Conservation (phyloP, 2,329 filamentous ascomycete genomes). For the Fusarium hainanense region DNA sequence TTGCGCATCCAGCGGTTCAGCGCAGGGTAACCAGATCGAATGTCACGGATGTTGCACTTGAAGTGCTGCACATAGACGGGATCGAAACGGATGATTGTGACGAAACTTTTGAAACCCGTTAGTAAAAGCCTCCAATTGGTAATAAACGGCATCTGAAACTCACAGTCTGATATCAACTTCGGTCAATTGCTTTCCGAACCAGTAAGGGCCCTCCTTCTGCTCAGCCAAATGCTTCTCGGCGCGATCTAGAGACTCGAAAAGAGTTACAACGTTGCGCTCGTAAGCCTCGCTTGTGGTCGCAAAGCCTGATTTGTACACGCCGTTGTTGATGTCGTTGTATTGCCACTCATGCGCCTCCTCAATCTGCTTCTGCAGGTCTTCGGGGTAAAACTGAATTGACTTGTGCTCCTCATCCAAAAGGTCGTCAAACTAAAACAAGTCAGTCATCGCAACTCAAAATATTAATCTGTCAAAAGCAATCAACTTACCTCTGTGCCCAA, state of each 20-base stretch:
- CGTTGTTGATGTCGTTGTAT: conserved; percentile 78
- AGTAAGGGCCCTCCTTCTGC: conserved; percentile 69
- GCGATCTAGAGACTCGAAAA: conserved; percentile 82
- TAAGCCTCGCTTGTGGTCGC: conserved; percentile 87
- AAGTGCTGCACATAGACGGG: conserved; percentile 88
- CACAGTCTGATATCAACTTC: conserved; percentile 83
- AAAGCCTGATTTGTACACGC: conserved; percentile 82
- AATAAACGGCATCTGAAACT: conserved; percentile 42
- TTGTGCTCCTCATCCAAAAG: conserved; percentile 70
- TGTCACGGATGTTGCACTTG: conserved; percentile 87
- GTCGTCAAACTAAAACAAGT: conserved; percentile 72
- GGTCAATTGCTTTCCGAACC: conserved; percentile 79
- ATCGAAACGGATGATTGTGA: conserved; percentile 80
- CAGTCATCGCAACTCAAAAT: not conserved
- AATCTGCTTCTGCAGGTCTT: conserved; percentile 72
- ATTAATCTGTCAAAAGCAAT: not conserved
- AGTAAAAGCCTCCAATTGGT: conserved; percentile 1
- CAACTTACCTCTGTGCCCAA: conserved; percentile 74
- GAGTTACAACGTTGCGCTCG: conserved; percentile 73
- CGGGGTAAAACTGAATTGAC: conserved; percentile 74
- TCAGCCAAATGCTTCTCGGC: conserved; percentile 75
- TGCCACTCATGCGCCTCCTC: conserved; percentile 84
- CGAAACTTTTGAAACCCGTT: conserved; percentile 58
- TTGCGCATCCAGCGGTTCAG: conserved; percentile 84
- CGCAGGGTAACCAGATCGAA: conserved; percentile 83